phyloP scores from a whole-genome alignment of 805 yeast species.

The Priceomyces fermenticarens region DNA sequence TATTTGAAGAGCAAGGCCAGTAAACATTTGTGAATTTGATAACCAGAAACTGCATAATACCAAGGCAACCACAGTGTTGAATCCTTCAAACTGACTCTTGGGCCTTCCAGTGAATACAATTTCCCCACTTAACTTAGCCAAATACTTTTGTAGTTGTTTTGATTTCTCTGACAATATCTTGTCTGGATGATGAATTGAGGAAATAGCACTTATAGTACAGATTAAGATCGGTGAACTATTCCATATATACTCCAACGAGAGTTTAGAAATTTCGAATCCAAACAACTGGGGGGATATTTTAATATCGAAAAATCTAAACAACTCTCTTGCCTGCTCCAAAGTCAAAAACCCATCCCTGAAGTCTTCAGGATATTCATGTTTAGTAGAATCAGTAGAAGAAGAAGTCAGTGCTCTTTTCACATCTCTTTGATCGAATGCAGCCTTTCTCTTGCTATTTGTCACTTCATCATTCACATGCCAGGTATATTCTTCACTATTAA shows the following conservation, averaged over 20 bases:
- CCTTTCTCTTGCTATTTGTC: too few relatives aligned
- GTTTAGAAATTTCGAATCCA: conserved; percentile 57
- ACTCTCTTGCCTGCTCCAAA: conserved; percentile 41
- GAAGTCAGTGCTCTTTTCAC: too few relatives aligned
- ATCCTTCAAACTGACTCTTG: conserved; percentile 45
- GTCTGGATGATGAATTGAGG: conserved; percentile 58
- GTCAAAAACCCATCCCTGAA: conserved; percentile 37
- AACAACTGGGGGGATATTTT: conserved; percentile 62
- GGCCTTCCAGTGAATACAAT: conserved; percentile 37
- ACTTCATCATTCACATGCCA: too few relatives aligned
- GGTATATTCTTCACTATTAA: too few relatives aligned
- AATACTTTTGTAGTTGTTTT: conserved; percentile 23
- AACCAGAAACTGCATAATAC: conserved; percentile 70
- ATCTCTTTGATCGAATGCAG: too few relatives aligned
- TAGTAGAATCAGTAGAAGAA: background rate
- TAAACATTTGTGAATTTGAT: conserved; percentile 60
- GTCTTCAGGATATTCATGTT: conserved; percentile 2
- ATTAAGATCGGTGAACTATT: conserved; percentile 53
- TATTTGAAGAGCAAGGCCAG: conserved; percentile 64
- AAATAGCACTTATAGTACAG: conserved; percentile 58
- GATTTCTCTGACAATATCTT: conserved; percentile 26
- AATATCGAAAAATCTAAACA: conserved; percentile 50
- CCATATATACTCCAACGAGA: conserved; percentile 52
- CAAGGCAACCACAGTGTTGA: conserved; percentile 60
- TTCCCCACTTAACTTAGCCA: conserved; percentile 32